These are phyloP conservation scores for Schrenkiella parvula DNA, from an alignment of 345 rosid species.

Conservation along the genomic window DNA sequence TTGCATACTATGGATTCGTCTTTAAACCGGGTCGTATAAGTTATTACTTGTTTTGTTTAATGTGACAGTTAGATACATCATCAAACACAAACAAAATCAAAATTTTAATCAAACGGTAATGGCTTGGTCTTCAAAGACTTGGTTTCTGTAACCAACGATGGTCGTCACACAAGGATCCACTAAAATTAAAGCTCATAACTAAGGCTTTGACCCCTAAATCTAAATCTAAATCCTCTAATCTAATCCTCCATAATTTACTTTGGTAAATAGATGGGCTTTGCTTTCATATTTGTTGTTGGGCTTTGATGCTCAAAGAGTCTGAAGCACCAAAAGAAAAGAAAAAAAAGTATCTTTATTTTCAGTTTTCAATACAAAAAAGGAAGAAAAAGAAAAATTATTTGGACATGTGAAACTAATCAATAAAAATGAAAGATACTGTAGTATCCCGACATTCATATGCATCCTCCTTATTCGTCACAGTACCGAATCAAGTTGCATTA, in stretches of 20 bases:
- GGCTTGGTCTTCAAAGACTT: too few species aligned
- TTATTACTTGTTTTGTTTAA: too few species aligned
- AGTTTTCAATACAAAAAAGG: not conserved
- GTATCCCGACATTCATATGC: constrained; percentile 3
- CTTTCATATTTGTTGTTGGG: constrained; percentile 1
- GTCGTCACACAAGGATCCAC: not conserved
- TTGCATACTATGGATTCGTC: too few species aligned
- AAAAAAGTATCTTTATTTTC: not conserved
- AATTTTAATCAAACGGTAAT: too few species aligned
- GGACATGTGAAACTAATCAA: constrained; percentile 1
- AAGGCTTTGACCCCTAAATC: too few species aligned
- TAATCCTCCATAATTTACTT: too few species aligned
- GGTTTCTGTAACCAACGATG: not conserved
- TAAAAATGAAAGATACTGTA: not conserved
- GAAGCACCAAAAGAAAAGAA: not conserved
- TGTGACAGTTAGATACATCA: too few species aligned
- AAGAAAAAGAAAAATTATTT: not conserved
- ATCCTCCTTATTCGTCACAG: not conserved
- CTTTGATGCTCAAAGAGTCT: not conserved
- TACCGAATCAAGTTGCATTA: constrained; percentile 8
- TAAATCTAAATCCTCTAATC: too few species aligned
- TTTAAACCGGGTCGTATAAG: too few species aligned
- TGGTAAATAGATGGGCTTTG: constrained; percentile 2
- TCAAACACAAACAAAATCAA: too few species aligned
- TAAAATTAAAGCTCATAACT: not conserved